Base-by-base conservation (phyloP, 306 rosid species). In the Fragaria nilgerrensis region DNA sequence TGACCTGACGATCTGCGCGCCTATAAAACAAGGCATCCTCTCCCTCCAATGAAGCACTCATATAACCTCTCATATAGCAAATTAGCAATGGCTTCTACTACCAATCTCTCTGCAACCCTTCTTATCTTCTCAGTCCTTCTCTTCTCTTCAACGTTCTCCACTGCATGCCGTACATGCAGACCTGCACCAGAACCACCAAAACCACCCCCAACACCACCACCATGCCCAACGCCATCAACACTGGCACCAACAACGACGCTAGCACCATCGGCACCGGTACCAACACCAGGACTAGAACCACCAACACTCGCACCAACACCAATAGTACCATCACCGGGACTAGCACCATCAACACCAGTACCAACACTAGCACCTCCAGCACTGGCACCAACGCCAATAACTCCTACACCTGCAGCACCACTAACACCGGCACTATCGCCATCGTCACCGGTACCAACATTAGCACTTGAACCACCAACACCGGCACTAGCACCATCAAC, bases 111-210 rank as follows among this genome's bases (percentile, higher is more conserved):
- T n/a, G 86, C 91, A 43, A 47, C 81, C 80, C 66, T 86, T 77
- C 71, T 89, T 15, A 22, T 89, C 20, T 23, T 92, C 58, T 88
- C 89, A 55, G 82, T 95, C 64, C 77, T 89, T 32, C 76, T 86
- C 47, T 75, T 43, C 90, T 83, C 70, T 4, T 61, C 86, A 1
- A 87, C 87, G 17, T 39, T 90, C 78, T 78, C 85, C 3, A n/a
- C 37, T 4, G 92, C 92, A 27, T 55, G 80, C 29, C 23, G 68
- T 7, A 7, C 67, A 32, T 84, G 93, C 86, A 37, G 72, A 3
- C 73, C 83, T 9, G 65, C 15, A 12, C 52, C 76, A 13, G 3
- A 37, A 62, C 29, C 65, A 58, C 27, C 23, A 12, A 15, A 15
- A 62, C 70, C 70, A 19, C 9, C 44, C 7, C 44, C 10, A 43